phyloP scores from a whole-genome alignment of 345 rosid species.

The Leavenworthia alabamica region DNA sequence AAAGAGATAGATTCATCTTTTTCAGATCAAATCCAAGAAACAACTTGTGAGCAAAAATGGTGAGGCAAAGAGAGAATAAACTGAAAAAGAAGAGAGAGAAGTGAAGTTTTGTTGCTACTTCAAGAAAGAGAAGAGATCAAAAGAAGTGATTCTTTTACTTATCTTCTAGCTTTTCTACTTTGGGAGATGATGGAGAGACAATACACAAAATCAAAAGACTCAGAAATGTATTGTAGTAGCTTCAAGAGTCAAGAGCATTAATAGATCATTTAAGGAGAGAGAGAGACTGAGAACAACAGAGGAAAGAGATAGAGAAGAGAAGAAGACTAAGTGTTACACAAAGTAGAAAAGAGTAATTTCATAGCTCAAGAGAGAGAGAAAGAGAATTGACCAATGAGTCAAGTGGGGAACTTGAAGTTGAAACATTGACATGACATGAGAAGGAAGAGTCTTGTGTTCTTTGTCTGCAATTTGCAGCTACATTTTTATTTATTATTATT shows the following conservation, averaged over 20 bases:
- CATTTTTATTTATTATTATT: not conserved
- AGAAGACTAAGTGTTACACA: slow-evolving; percentile 45
- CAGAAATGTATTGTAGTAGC: slow-evolving; percentile 1
- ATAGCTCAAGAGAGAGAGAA: slow-evolving; percentile 18
- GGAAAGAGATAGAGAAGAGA: slow-evolving; percentile 39
- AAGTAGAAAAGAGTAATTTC: slow-evolving; percentile 35
- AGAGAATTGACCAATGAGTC: slow-evolving; percentile 29
- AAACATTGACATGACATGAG: slow-evolving; percentile 33
- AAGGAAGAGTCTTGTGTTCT: slow-evolving; percentile 32
- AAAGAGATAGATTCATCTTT: slow-evolving; percentile 16
- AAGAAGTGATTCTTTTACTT: slow-evolving; percentile 14
- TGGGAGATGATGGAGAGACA: slow-evolving; percentile 16
- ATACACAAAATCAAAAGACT: slow-evolving; percentile 9
- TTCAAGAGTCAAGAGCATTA: slow-evolving; percentile 19
- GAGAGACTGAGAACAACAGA: slow-evolving; percentile 17
- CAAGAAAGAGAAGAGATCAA: slow-evolving; percentile 19
- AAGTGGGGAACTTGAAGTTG: slow-evolving; percentile 39
- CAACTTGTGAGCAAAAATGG: slow-evolving; percentile 24
- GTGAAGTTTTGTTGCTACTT: slow-evolving; percentile 5
- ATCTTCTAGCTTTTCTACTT: slow-evolving; percentile 25
- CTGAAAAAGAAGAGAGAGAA: slow-evolving; percentile 20
- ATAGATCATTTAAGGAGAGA: slow-evolving; percentile 23
- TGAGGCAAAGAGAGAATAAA: slow-evolving; percentile 30
- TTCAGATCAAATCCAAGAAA: slow-evolving; percentile 17
- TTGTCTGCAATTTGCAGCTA: slow-evolving; percentile 28